phyloP scores from a whole-genome alignment of 1,284 basidiomycete species.

The Inonotus obliquus region DNA sequence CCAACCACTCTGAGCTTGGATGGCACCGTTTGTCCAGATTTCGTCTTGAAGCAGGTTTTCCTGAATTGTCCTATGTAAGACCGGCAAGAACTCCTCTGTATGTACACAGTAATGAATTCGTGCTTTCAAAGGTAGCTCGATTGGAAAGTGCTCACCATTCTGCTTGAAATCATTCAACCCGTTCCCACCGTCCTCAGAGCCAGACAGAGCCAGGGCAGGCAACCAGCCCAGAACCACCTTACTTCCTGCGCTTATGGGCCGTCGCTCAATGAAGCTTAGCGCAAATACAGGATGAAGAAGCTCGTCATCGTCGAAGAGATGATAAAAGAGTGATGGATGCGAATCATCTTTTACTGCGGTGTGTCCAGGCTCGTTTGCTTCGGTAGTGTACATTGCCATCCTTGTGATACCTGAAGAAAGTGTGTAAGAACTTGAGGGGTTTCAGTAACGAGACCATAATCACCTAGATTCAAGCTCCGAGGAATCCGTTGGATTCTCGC shows the following conservation, averaged over 20 bases:
- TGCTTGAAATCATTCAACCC: slow-evolving; percentile 64
- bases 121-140: too few species aligned
- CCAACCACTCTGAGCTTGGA: slow-evolving; percentile 67
- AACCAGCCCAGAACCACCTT: slow-evolving; percentile 66
- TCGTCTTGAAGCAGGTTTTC: slow-evolving; percentile 58
- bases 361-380: not conserved
- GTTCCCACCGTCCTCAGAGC: slow-evolving; percentile 34
- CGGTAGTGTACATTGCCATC: not conserved
- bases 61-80: slow-evolving; percentile 57
- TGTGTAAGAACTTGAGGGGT: not conserved
- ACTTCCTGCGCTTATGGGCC: slow-evolving; percentile 43
- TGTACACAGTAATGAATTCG: too few species aligned
- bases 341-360: slow-evolving; percentile 39
- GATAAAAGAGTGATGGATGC: slow-evolving; percentile 65
- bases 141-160: slow-evolving; percentile 68
- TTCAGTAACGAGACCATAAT: not conserved
- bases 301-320: slow-evolving; percentile 49
- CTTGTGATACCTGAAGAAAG: not conserved
- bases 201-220: slow-evolving; percentile 41
- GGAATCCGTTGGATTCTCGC: too few species aligned
- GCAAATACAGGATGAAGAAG: slow-evolving; percentile 48
- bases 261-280: slow-evolving; percentile 50
- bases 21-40: slow-evolving; percentile 57
- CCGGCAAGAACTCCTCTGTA: slow-evolving; percentile 50
- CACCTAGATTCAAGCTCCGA: not conserved